phyloP scores from a whole-genome alignment of 2,329 filamentous ascomycete species.

The Acrocalymma vagum region DNA sequence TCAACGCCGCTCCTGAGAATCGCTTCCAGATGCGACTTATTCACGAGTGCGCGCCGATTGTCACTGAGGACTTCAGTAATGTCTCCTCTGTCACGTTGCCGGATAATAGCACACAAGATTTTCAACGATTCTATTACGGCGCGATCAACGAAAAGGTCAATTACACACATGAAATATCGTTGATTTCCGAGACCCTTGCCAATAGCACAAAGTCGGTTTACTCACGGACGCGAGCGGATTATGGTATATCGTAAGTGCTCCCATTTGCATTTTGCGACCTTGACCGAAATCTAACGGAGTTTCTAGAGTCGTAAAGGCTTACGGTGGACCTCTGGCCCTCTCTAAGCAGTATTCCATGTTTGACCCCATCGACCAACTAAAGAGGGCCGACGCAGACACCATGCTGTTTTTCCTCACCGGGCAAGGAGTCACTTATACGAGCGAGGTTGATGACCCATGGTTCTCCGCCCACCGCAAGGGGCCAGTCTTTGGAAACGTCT shows the following conservation, averaged over 20 bases:
- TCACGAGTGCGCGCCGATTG: conserved; percentile 21
- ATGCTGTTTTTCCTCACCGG: conserved; percentile 38
- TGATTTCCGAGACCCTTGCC: too few species aligned
- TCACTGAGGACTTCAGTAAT: conserved; percentile 16
- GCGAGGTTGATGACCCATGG: conserved; percentile 34
- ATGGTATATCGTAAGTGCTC: too few species aligned
- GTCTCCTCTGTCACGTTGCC: not conserved
- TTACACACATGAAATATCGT: too few species aligned
- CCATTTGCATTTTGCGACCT: too few species aligned
- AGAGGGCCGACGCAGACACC: conserved; percentile 34
- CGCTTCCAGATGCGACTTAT: conserved; percentile 12
- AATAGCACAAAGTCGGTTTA: too few species aligned
- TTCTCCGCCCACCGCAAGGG: conserved; percentile 28
- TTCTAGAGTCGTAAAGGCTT: conserved; percentile 1
- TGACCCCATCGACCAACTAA: conserved; percentile 32
- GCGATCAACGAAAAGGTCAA: too few species aligned
- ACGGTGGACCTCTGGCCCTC: not conserved
- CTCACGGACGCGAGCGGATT: too few species aligned
- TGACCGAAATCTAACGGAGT: too few species aligned
- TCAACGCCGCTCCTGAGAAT: conserved; percentile 10
- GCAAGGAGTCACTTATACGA: conserved; percentile 29
- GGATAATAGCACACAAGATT: conserved; percentile 1
- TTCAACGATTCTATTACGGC: conserved; percentile 5
- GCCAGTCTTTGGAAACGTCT: not conserved
- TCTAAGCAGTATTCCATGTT: not conserved